Evolutionary conservation across 2,329 filamentous ascomycete genomes (phyloP), one percentile per base, ranked within the genome.

Genomic region (Cercospora sesami): DNA sequence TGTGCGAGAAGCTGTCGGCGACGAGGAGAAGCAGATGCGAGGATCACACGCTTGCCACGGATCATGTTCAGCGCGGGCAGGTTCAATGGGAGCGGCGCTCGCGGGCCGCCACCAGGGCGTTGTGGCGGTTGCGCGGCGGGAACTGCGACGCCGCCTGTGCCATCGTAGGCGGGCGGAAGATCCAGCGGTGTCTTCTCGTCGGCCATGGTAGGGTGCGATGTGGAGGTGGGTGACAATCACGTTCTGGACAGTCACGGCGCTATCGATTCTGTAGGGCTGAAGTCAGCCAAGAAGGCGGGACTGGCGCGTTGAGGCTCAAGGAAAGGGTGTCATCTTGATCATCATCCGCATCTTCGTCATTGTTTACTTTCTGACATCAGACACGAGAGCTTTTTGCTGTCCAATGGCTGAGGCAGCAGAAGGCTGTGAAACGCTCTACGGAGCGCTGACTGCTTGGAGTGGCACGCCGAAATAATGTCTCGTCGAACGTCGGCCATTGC

Each of bases 1-100:
- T 90, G 90, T 60, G 87, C 87, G 51, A 99, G 87, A 9, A 99
- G 87, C 71, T 92, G 90, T 79, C 90, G 91, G 64, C 95, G 87
- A 55, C 95, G 86, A 0, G 95, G 95, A 1, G 94, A 97, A 21
- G 91, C 89, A 2, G 94, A 97, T 63, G 95, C 95, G 30, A 99
- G 89, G 73, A 99, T 91, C 5, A 97, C 89, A 71, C 94, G 86
- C 79, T 91, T 92, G 64, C 86, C 86, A 76, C 91, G 89, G 71
- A 99, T 87, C 75, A 90, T 84, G 74, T 87, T 87, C 68, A 99
- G 83, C 65, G 93, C 89, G 16, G 94, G 94, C 18, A 98, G 85
- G 69, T 92, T 86, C 69, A 98, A 87, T 1, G 91, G 91, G 53
- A 87, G 83, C 7, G 88, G 87, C 14, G 84, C 84, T 64, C 83